phyloP scores from a whole-genome alignment of 345 rosid species.

The Boechera divaricarpa region DNA sequence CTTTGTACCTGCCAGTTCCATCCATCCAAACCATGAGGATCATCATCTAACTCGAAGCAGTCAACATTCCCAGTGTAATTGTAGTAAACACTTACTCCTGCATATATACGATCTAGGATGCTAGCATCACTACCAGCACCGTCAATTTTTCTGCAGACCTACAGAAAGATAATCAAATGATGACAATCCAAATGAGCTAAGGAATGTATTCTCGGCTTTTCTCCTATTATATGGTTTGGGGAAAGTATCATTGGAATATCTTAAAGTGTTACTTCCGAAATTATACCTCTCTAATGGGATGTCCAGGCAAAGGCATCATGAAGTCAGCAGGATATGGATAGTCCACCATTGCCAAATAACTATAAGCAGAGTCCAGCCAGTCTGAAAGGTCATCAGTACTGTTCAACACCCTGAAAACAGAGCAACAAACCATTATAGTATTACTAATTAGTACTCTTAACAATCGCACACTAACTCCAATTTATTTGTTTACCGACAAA shows the following conservation, averaged over 20 bases:
- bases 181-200: background rate
- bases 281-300: slow-evolving; percentile 87
- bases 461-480: background rate
- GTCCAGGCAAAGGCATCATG: slow-evolving; percentile 97
- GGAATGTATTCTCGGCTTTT: background rate
- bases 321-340: slow-evolving; percentile 85
- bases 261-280: background rate
- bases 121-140: slow-evolving; percentile 57
- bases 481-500: slow-evolving; percentile 65
- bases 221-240: background rate
- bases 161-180: slow-evolving; percentile 2
- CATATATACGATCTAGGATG: slow-evolving; percentile 71
- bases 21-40: slow-evolving; percentile 92
- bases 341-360: slow-evolving; percentile 92
- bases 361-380: slow-evolving; percentile 90
- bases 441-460: background rate
- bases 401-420: slow-evolving; percentile 61
- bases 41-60: slow-evolving; percentile 90
- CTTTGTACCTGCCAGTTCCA: slow-evolving; percentile 91
- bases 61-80: slow-evolving; percentile 74
- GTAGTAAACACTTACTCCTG: slow-evolving; percentile 76
- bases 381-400: slow-evolving; percentile 63
- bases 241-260: background rate
- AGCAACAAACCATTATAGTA: background rate
- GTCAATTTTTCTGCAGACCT: slow-evolving; percentile 88